Base-by-base conservation (phyloP, 768 basidiomycete genomes). In the Leccinum disarticulatum region DNA sequence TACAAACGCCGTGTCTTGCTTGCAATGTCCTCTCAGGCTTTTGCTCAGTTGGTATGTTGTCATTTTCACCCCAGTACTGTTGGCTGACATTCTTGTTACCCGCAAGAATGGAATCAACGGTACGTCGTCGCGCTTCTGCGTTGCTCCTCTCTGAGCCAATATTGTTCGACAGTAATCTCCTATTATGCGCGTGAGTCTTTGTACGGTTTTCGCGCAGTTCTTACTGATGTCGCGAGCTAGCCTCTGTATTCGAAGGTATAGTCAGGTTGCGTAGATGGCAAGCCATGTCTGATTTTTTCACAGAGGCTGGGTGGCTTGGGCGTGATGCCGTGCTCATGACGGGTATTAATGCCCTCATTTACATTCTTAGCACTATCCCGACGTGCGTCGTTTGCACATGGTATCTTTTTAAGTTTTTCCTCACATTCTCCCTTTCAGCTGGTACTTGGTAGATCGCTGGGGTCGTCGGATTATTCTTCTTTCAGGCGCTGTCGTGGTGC, bases 281-380 rank as follows among this genome's bases (percentile, higher is more conserved):
- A 48, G 27, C 31, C 33, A 36, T 10, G 31, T 38, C 54, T 69
- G 58, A 68, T 52, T 41, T 52, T 58, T 60, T 33, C 46, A 33
- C 70, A 95, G 93, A 88, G 80, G 95, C 95, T 55, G 95, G 95
- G 58, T 98, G 95, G 94, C 81, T 95, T 55, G 95, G 95, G 14
- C 83, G 95, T 43, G 86, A 95, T 68, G 95, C 95, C 13, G 84
- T 98, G 61, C 79, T 98, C 27, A 98, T 98, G 95, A 93, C 95
- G 13, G 95, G 95, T 2, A 90, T 97, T 69, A 98, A 97, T 67
- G 85, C 89, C 7, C 78, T 91, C 56, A 87, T 93, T 61, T 93
- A 93, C 64, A 68, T 92, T 25, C 75, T 90, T 13, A 88, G 87
- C 68, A 91, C 93, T 4, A 74, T 95, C 43, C 92, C 92, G 6